A percentile compares a stretch with the other conserved stretches of the same genome.
These are phyloP conservation scores for Phialocephala subalpina DNA, from an alignment of 2,329 filamentous ascomycete species.

Conservation along the genomic window DNA sequence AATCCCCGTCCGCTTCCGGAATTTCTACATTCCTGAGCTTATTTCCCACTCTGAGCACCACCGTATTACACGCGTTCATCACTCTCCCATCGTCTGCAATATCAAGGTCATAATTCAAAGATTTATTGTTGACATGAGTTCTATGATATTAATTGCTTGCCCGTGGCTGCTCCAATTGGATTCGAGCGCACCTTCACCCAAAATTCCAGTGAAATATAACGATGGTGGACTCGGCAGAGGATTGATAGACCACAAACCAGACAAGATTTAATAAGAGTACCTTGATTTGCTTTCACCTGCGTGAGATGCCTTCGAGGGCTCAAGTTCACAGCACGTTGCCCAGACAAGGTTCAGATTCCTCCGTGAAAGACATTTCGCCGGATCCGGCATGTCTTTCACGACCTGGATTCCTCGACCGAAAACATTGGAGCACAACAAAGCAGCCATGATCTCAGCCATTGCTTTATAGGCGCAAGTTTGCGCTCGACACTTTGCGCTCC, in stretches of 20 bases:
- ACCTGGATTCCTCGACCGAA: background rate
- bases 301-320: background rate
- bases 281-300: background rate
- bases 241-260: too few species aligned
- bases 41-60: background rate
- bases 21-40: background rate
- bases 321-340: background rate
- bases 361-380: constrained; percentile 2
- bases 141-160: too few species aligned
- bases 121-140: too few species aligned
- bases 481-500: background rate
- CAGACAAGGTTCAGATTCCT: background rate
- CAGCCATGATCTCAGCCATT: background rate
- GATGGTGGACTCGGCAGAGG: too few species aligned
- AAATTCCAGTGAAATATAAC: too few species aligned
- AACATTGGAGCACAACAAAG: constrained; percentile 6
- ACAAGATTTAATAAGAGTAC: too few species aligned
- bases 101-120: too few species aligned
- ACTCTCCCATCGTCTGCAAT: too few species aligned
- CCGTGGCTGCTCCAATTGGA: too few species aligned
- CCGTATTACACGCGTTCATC: too few species aligned
- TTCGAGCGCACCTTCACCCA: too few species aligned
- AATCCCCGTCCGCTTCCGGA: background rate
- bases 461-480: background rate
- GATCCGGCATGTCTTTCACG: background rate